Base-by-base conservation (phyloP, 805 yeast genomes). In the Barnettozyma wickerhamii region DNA sequence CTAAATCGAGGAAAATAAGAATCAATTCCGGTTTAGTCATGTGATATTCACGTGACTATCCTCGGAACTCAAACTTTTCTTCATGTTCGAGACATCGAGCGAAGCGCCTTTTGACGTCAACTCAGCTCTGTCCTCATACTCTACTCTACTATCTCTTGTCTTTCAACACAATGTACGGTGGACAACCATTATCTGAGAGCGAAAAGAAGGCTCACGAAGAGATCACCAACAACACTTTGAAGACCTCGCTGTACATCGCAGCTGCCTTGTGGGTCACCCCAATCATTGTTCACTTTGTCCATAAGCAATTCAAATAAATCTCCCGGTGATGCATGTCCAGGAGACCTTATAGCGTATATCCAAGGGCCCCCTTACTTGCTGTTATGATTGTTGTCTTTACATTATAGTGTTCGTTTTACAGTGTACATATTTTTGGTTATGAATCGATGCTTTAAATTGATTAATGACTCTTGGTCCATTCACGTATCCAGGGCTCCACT, bases 191-290 rank as follows among this genome's bases (percentile, higher is more conserved):
- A 50, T 66, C 74, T 51, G 87, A 81, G 56, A 85, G 79, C 53
- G 81, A 80, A 63, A 81, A 76, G 68, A 79, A 74, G 58, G 59
- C 72, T 42, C 88, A 81, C 58, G 81, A 81, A 62, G 71, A 75
- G 55, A 74, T 71, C 51, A 78, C 86, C 39, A 66, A 70, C 54
- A 69, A 71, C 47, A 81, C 86, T 36, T 63, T 84, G 51, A 66
- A 65, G 51, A 65, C 71, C 35, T 86, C 90, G 19, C 79, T 77
- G 34, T 61, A 72, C 49, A 65, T 81, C 45, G 86, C 87, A 36
- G 75, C 80, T 46, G 78, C 79, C 18, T 71, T 84, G 55, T 84
- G 72, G 72, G 42, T 60, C 63, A 44, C 61, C 41, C 86, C 86
- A 50, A 72, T 80, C 29, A 60, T 74, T 37, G 62, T 65, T 60